Evolutionary conservation across 1,139 yeast genomes (phyloP).

Genomic region (Protomyces gravidus): DNA sequence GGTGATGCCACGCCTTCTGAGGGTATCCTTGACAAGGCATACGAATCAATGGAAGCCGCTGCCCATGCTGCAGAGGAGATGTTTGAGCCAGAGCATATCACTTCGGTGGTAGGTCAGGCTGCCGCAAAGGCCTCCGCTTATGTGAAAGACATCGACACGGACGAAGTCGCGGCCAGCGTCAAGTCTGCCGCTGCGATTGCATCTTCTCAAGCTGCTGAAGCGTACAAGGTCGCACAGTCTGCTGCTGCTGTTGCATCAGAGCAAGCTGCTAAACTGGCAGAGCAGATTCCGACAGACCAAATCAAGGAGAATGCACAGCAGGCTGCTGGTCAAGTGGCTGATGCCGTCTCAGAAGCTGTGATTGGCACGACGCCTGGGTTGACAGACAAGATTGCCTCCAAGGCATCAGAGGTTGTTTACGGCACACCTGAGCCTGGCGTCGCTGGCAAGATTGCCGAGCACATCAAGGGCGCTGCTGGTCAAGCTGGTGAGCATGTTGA

Average conservation of each 20-base stretch:
- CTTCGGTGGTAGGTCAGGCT: constrained; percentile 19
- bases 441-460: constrained; percentile 3
- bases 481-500: constrained; percentile 1
- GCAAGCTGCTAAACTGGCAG: not conserved
- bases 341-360: constrained; percentile 16
- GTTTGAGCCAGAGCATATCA: constrained; percentile 1
- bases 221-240: not conserved
- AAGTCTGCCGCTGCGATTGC: constrained; percentile 16
- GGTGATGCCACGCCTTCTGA: constrained; percentile 17
- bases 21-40: constrained; percentile 4
- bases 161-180: constrained; percentile 15
- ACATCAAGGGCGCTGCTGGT: constrained; percentile 3
- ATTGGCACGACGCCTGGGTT: constrained; percentile 13
- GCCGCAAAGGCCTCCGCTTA: constrained; percentile 14
- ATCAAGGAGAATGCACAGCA: constrained; percentile 7
- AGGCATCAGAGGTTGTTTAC: constrained; percentile 13
- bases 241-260: constrained; percentile 11
- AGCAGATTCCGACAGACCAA: constrained; percentile 10
- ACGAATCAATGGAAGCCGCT: constrained; percentile 5
- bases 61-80: constrained; percentile 4
- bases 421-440: constrained; percentile 13
- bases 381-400: constrained; percentile 15
- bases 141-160: constrained; percentile 12
- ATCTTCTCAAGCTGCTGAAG: constrained; percentile 23
- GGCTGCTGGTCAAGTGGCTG: constrained; percentile 11